Conservation (phyloP, 1,284 basidiomycete genomes). For the Tilletia caries region DNA sequence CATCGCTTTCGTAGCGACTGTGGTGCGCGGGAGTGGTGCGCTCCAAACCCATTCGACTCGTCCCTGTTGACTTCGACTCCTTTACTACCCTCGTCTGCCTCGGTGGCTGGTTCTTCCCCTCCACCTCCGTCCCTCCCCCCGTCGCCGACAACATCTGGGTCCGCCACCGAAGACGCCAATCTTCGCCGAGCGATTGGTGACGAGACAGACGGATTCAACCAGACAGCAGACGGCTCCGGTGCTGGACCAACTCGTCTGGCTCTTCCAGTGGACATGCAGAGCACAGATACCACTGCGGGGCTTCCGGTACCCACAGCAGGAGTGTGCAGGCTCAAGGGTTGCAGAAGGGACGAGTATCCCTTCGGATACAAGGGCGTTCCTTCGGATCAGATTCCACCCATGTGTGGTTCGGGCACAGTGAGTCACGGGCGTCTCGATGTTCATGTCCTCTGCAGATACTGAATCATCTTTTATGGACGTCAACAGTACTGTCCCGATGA, state of each 20-base stretch:
- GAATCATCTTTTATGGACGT: neutral
- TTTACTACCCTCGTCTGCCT: neutral
- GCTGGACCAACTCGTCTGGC: neutral
- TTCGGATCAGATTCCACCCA: slow-evolving; percentile 59
- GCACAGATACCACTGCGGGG: neutral
- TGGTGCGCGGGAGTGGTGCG: slow-evolving; percentile 5
- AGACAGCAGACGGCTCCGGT: neutral
- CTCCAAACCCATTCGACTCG: neutral
- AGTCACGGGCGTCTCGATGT: neutral
- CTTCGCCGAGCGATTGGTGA: neutral
- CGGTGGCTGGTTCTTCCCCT: neutral
- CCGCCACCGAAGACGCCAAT: neutral
- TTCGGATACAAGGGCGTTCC: slow-evolving; percentile 61
- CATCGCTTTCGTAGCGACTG: slow-evolving; percentile 12
- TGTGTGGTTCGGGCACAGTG: slow-evolving; percentile 61
- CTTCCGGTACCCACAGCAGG: slow-evolving; percentile 30
- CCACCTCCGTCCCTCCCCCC: too few relatives aligned
- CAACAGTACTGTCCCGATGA: slow-evolving; percentile 76
- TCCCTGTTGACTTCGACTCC: neutral
- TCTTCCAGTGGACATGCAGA: neutral
- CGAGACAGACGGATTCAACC: too few relatives aligned
- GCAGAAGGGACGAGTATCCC: slow-evolving; percentile 72
- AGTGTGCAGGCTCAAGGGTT: slow-evolving; percentile 66
- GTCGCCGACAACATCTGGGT: too few relatives aligned
- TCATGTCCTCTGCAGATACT: neutral